Conservation (phyloP, 2,329 filamentous ascomycete genomes). For the Diaporthe australafricana region DNA sequence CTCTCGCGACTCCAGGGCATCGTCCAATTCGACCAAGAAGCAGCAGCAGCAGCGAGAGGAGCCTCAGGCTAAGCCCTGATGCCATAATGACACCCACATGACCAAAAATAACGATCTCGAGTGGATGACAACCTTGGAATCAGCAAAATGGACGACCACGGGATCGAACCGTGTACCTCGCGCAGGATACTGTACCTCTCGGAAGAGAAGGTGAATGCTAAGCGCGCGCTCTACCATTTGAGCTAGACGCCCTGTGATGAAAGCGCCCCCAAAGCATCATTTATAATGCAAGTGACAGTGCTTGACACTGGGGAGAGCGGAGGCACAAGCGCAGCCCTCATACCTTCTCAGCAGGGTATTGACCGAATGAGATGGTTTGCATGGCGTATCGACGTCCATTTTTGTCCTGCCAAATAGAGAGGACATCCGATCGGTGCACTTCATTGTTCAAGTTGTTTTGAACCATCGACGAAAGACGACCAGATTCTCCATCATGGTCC, state of each 20-base stretch:
- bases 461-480: no score
- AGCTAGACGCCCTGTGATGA: conserved; percentile 31
- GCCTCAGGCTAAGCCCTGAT: no score
- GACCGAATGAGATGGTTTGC: no score
- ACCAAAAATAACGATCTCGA: background rate
- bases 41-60: background rate
- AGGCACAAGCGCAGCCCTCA: no score
- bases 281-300: background rate
- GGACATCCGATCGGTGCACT: no score
- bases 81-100: rapidly evolving
- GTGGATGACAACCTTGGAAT: background rate
- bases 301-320: no score
- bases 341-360: no score
- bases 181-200: conserved; percentile 6
- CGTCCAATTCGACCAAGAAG: background rate
- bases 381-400: no score
- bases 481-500: no score
- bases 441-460: no score
- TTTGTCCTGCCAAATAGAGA: no score
- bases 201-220: conserved; percentile 26
- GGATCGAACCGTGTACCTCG: conserved; percentile 34
- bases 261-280: rapidly evolving
- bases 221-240: conserved; percentile 34
- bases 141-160: conserved; percentile 31
- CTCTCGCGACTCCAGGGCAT: background rate